Conservation (phyloP, 2,329 filamentous ascomycete species). For the Fusarium virguliforme region DNA sequence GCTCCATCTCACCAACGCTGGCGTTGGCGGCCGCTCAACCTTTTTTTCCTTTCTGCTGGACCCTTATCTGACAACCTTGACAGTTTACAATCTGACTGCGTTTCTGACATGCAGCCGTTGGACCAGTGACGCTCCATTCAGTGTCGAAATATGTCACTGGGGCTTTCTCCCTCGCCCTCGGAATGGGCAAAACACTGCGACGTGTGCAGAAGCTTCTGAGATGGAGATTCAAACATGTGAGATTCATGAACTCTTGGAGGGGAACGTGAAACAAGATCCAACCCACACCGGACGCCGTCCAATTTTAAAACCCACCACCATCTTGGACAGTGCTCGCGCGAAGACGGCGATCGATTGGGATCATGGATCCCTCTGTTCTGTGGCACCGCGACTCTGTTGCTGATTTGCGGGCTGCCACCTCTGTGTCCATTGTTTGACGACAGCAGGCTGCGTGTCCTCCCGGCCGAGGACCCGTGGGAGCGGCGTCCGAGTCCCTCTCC, state of each 20-base stretch:
- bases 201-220: not conserved
- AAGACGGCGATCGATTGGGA: constrained; percentile 19
- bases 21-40: constrained; percentile 21
- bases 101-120: constrained; percentile 13
- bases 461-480: constrained; percentile 5
- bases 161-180: not conserved
- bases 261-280: constrained; percentile 38
- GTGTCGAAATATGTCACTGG: not conserved
- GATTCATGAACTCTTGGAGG: constrained; percentile 9
- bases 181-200: not conserved
- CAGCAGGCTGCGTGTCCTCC: constrained; percentile 8
- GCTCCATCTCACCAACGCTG: constrained; percentile 16
- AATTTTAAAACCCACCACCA: constrained; percentile 41
- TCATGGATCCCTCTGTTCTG: constrained; percentile 17
- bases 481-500: not conserved
- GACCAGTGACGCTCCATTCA: not conserved
- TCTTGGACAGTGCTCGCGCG: constrained; percentile 25
- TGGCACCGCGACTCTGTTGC: not conserved
- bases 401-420: not conserved
- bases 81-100: constrained; percentile 4
- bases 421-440: constrained; percentile 10
- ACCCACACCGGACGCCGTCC: constrained; percentile 37
- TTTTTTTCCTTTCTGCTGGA: constrained; percentile 15
- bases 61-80: constrained; percentile 6
- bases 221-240: constrained; percentile 12